Conservation (phyloP, 177 flowering plant genomes). For the Vitis hybrid region DNA sequence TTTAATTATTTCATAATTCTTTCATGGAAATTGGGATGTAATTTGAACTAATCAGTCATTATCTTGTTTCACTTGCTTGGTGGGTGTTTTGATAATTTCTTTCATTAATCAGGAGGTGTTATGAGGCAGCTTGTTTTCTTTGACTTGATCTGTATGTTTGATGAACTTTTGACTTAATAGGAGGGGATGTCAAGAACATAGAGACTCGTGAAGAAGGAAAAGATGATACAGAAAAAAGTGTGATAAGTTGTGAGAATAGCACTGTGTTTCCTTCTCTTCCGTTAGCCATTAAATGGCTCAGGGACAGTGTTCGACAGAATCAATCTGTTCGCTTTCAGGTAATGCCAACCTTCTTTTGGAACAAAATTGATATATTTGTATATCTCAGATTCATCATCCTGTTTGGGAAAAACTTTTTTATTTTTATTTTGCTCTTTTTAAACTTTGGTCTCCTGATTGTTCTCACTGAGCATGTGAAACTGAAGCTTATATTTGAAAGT, state of each 20-base stretch:
- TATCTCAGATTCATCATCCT: not conserved
- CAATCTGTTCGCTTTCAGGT: slow-evolving; percentile 79
- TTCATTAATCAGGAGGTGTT: not conserved
- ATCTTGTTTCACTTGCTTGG: not conserved
- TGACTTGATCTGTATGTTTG: not conserved
- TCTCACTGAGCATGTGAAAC: not conserved
- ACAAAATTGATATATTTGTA: not conserved
- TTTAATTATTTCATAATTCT: not conserved
- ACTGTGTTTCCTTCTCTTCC: slow-evolving; percentile 77
- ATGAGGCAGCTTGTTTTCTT: slow-evolving; percentile 1
- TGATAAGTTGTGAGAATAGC: slow-evolving; percentile 50
- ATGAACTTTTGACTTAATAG: slow-evolving; percentile 15
- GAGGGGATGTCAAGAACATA: slow-evolving; percentile 32
- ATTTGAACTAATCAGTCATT: not conserved
- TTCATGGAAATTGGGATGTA: not conserved
- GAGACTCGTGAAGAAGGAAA: slow-evolving; percentile 40
- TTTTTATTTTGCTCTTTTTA: not conserved
- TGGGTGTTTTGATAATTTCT: not conserved
- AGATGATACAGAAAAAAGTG: slow-evolving; percentile 32
- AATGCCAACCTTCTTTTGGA: slow-evolving; percentile 4
- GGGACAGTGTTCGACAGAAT: slow-evolving; percentile 62
- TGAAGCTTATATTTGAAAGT: not conserved
- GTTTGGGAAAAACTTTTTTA: not conserved
- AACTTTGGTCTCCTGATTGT: not conserved
- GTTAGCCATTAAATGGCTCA: slow-evolving; percentile 79